These are phyloP conservation scores for Clarireedia hainanense DNA, from an alignment of 2,329 filamentous ascomycete genomes.

Conservation along the genomic window DNA sequence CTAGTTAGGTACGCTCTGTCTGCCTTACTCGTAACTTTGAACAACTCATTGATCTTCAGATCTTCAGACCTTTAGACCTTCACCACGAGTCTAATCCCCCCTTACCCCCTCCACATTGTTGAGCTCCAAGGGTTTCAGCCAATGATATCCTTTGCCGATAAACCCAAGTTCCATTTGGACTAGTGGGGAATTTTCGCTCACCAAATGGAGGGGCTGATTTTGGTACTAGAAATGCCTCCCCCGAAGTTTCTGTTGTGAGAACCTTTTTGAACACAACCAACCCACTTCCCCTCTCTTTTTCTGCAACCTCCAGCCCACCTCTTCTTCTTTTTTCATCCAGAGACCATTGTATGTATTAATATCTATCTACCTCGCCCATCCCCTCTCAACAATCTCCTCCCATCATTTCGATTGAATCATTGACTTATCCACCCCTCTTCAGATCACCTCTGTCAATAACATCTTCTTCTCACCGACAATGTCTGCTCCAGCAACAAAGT, in stretches of 20 bases:
- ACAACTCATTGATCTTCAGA: no score
- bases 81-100: no score
- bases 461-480: constrained; percentile 22
- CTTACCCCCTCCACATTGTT: no score
- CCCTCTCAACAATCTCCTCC: not conserved
- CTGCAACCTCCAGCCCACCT: not conserved
- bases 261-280: not conserved
- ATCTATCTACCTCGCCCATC: not conserved
- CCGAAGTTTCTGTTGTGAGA: not conserved
- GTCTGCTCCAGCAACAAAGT: constrained; percentile 30
- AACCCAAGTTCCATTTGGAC: not conserved
- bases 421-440: not conserved
- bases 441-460: constrained; percentile 8
- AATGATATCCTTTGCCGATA: not conserved
- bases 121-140: not conserved
- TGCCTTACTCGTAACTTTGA: no score
- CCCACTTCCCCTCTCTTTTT: not conserved
- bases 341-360: not conserved
- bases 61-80: no score
- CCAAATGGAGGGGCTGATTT: not conserved
- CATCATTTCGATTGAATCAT: not conserved
- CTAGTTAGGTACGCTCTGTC: no score
- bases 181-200: not conserved
- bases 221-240: not conserved
- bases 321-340: not conserved